Base-by-base conservation (phyloP, 805 yeast species). In the Candida silvatica region DNA sequence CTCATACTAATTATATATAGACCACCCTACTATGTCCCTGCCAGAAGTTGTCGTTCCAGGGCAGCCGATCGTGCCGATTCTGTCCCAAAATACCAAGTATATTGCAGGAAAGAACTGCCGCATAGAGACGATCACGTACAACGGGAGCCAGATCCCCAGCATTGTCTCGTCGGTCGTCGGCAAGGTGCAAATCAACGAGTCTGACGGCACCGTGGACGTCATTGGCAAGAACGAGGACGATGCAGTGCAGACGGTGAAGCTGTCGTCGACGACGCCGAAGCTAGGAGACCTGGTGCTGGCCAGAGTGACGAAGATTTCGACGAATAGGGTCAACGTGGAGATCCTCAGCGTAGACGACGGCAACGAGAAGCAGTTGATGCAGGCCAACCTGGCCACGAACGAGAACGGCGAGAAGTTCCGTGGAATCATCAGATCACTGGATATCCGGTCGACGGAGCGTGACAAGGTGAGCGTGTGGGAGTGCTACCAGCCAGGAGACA, bases 391-490 rank as follows among this genome's bases (percentile, higher is more conserved):
- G 32, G 63, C 63, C n/a, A 68, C 83, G 2, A 62, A 72, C 18
- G 95, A 85, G 47, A 59, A 82, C 23, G 96, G 95, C 3, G 96
- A 88, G 50, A 82, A 82, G 17, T 88, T 83, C 61, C 85, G 81
- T 48, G 97, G 94, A 0, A 67, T 86, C 6, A 79, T 88, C 31
- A 65, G 97, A 48, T 66, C 82, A 2, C 94, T 86, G 56, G 98
- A 92, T 57, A 77, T 92, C 2, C 68, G 97, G 40, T 79, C 90
- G 16, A 85, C 96, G 0, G 96, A 92, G 45, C 67, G 95, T 49
- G 98, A 92, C 52, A 74, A 75, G 49, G 88, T 87, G 22, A 80
- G 80, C 48, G 69, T 90, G 23, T 69, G 74, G 38, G 84, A 84
- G 15, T 69, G 87, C 51, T 92, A 79, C 59, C 72, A 72, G 46